These are phyloP conservation scores for Salix purpurea DNA, from an alignment of 345 rosid genomes.

Conservation along the genomic window DNA sequence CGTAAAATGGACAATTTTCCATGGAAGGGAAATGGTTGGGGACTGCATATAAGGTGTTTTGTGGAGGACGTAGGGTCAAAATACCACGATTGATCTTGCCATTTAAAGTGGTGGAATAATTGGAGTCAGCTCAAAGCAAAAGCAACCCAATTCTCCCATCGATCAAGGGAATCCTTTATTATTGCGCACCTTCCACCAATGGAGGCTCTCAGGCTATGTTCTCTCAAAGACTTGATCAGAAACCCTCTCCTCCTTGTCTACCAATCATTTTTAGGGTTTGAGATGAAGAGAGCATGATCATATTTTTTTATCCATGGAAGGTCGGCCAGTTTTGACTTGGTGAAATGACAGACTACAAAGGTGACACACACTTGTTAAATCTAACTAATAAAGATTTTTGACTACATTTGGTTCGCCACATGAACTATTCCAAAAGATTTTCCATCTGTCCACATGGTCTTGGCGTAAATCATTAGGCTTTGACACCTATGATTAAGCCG, in stretches of 20 bases:
- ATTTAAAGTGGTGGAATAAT: slow-evolving; percentile 37
- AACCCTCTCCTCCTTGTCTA: not conserved
- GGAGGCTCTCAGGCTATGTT: slow-evolving; percentile 24
- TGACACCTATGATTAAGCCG: slow-evolving; percentile 13
- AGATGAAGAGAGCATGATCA: not conserved
- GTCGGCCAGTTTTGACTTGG: slow-evolving; percentile 43
- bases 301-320: slow-evolving; percentile 25
- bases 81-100: slow-evolving; percentile 36
- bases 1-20: slow-evolving; percentile 33
- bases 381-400: slow-evolving; percentile 16
- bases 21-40: slow-evolving; percentile 40
- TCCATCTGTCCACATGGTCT: slow-evolving; percentile 23
- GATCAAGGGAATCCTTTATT: slow-evolving; percentile 10
- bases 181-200: slow-evolving; percentile 46
- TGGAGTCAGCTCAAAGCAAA: slow-evolving; percentile 30
- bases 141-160: slow-evolving; percentile 14
- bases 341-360: slow-evolving; percentile 22
- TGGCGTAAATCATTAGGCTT: slow-evolving; percentile 25
- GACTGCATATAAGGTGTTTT: slow-evolving; percentile 24
- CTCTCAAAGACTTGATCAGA: not conserved
- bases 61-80: slow-evolving; percentile 53
- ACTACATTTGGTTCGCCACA: slow-evolving; percentile 29
- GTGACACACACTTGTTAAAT: slow-evolving; percentile 12
- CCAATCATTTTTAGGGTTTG: slow-evolving; percentile 1
- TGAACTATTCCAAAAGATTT: slow-evolving; percentile 17